A percentile compares a stretch with the other conserved stretches of the same genome.
Conservation (phyloP, 495 filamentous ascomycete genomes). For the Ascodesmis nigricans region DNA sequence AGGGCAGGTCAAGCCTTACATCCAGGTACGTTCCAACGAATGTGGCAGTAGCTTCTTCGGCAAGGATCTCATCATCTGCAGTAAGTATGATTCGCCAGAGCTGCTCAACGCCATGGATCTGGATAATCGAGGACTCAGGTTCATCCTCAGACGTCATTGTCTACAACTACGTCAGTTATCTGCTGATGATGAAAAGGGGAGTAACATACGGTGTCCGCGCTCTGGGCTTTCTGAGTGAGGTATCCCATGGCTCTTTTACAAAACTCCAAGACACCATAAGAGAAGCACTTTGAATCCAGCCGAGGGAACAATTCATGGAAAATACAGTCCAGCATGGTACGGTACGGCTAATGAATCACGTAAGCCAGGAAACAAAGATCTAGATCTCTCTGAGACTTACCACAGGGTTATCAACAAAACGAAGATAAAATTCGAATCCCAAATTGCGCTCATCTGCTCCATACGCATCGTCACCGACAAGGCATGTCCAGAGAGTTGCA, state of each 20-base stretch:
- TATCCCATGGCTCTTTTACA: slow-evolving; percentile 21
- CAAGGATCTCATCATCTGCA: slow-evolving; percentile 45
- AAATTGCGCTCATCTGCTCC: slow-evolving; percentile 15
- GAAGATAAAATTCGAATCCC: slow-evolving; percentile 20
- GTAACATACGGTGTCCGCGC: slow-evolving; percentile 41
- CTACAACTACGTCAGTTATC: slow-evolving; percentile 21
- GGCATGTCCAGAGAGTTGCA: slow-evolving; percentile 18
- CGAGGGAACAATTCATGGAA: slow-evolving; percentile 17
- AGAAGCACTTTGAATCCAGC: slow-evolving; percentile 17
- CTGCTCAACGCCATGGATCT: slow-evolving; percentile 44
- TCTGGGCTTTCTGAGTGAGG: slow-evolving; percentile 9
- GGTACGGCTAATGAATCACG: slow-evolving; percentile 13
- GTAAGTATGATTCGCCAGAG: slow-evolving; percentile 67
- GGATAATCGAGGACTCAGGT: slow-evolving; percentile 19
- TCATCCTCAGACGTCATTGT: too few species aligned
- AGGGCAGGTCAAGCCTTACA: slow-evolving; percentile 23
- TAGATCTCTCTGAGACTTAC: too few species aligned
- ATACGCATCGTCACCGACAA: slow-evolving; percentile 17
- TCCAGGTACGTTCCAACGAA: slow-evolving; percentile 62
- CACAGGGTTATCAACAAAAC: background rate
- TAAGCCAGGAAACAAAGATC: slow-evolving; percentile 5
- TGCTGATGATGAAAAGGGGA: slow-evolving; percentile 32
- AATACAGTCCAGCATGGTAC: slow-evolving; percentile 16
- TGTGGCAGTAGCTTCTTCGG: slow-evolving; percentile 39
- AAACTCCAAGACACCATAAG: slow-evolving; percentile 13